A percentile compares a stretch with the other conserved stretches of the same genome.
Conservation (phyloP, 2,329 filamentous ascomycete species). For the Stagonosporopsis chrysanthemi region DNA sequence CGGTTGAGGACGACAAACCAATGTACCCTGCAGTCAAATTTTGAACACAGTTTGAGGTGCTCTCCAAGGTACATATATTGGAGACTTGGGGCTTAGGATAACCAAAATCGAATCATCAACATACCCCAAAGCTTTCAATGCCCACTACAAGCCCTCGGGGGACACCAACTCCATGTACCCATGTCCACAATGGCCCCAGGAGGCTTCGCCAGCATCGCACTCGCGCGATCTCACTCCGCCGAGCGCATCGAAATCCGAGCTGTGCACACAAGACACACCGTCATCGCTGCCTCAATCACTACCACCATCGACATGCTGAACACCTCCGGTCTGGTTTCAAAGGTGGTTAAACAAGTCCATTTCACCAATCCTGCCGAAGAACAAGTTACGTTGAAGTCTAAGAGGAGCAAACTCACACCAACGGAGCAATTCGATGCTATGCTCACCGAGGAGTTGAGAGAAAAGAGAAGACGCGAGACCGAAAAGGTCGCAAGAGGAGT, state of each 20-base stretch:
- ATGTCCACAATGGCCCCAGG: background rate
- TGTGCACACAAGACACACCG: background rate
- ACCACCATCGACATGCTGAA: background rate
- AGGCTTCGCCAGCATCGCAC: conserved; percentile 2
- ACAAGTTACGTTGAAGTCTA: background rate
- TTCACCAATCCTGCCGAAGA: background rate
- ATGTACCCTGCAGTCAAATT: background rate
- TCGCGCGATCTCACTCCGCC: background rate
- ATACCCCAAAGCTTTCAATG: background rate
- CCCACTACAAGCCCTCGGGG: too few species aligned
- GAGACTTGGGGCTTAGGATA: background rate
- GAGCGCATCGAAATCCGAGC: background rate
- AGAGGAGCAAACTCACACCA: background rate
- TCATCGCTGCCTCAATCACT: background rate
- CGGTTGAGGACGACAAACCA: background rate
- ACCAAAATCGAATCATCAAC: background rate
- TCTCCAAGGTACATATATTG: too few species aligned
- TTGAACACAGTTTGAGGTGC: background rate
- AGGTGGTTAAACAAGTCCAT: background rate
- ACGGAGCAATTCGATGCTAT: background rate
- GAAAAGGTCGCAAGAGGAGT: background rate
- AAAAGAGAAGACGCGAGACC: background rate
- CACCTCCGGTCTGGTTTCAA: background rate
- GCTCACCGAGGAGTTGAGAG: background rate
- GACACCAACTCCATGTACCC: background rate